Evolutionary conservation across 1,284 basidiomycete species (phyloP), one percentile per base, ranked within the genome.

Genomic region (Moniliophthora roreri): DNA sequence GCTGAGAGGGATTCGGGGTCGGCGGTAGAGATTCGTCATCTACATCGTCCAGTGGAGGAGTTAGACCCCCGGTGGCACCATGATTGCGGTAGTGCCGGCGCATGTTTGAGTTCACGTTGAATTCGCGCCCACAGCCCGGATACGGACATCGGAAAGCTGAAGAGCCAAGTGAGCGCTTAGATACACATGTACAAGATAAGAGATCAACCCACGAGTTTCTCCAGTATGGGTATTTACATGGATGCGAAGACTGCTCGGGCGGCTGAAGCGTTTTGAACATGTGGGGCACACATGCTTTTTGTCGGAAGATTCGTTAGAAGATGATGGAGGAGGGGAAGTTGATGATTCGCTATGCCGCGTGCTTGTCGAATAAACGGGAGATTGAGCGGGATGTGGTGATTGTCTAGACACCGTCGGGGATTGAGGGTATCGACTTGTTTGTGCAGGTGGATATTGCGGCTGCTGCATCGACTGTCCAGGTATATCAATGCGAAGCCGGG

Each of bases 41-140:
- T 11, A 32, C 11, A 11, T 32, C 28, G 28, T 32, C 28, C 28
- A 32, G 28, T 11, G 28, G 28, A 32, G 28, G 28, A 6, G 28
- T 11, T 15, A 48, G n/a, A 10, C 44, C 20, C 32, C 48, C 68
- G 18, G 71, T 64, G 1, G 66, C 58, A 3, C 67, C 71, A 59
- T 90, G 87, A 66, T 87, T 88, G 35, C 87, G 74, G 61, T 84
- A 83, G 63, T 91, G 88, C 7, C 88, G 75, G 39, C 88, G 79
- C 88, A 91, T 89, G 66, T 91, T 91, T 0, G 85, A 88, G 63
- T 88, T 88, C 53, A 90, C 89, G 58, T 87, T 89, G 70, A 91
- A 91, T 54, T 80, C 77, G 26, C 87, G 78, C 32, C 84, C 85
- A 62, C 88, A 91, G 13, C 80, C 78, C 4, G 83, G 85, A 71